These are phyloP conservation scores for Rhizopogon vinicolor DNA, from an alignment of 768 basidiomycete species.

Conservation along the genomic window DNA sequence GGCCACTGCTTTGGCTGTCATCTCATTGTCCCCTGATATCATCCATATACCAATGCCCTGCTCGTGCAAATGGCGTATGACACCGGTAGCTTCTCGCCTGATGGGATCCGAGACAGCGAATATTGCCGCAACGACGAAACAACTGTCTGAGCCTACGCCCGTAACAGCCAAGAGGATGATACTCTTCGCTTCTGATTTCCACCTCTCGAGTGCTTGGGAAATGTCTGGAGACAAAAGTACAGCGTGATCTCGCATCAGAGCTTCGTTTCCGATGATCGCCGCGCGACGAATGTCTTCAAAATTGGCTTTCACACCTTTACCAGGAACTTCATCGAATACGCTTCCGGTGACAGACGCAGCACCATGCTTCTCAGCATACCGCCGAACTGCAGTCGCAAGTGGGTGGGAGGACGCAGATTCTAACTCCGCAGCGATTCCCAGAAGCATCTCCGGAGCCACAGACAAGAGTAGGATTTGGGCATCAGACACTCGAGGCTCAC, in stretches of 20 bases:
- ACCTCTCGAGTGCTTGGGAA: slow-evolving; percentile 33
- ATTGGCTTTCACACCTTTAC: slow-evolving; percentile 54
- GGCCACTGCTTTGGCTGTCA: slow-evolving; percentile 71
- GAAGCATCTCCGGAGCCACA: slow-evolving; percentile 27
- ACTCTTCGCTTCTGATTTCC: slow-evolving; percentile 69
- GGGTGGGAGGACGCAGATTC: slow-evolving; percentile 64
- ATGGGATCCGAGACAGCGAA: slow-evolving; percentile 67
- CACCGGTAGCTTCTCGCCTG: slow-evolving; percentile 50
- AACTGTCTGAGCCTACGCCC: slow-evolving; percentile 1
- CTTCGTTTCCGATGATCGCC: slow-evolving; percentile 67
- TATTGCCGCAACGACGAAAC: slow-evolving; percentile 36
- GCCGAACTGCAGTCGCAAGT: slow-evolving; percentile 53
- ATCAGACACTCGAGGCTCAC: slow-evolving; percentile 59
- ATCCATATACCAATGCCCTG: slow-evolving; percentile 67
- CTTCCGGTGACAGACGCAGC: slow-evolving; percentile 28
- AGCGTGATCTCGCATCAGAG: slow-evolving; percentile 53
- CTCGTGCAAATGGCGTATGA: slow-evolving; percentile 49
- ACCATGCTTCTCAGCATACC: slow-evolving; percentile 36
- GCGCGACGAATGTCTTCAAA: slow-evolving; percentile 37
- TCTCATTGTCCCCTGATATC: slow-evolving; percentile 75
- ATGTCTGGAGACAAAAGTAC: slow-evolving; percentile 27
- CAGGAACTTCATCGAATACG: slow-evolving; percentile 56
- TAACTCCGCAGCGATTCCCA: slow-evolving; percentile 50
- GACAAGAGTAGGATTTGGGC: slow-evolving; percentile 26
- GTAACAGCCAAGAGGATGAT: slow-evolving; percentile 55